Evolutionary conservation across 225 moss, liverwort and hornwort genomes (phyloP), one percentile per base, ranked within the genome.

Genomic region (Sphagnum contortum): DNA sequence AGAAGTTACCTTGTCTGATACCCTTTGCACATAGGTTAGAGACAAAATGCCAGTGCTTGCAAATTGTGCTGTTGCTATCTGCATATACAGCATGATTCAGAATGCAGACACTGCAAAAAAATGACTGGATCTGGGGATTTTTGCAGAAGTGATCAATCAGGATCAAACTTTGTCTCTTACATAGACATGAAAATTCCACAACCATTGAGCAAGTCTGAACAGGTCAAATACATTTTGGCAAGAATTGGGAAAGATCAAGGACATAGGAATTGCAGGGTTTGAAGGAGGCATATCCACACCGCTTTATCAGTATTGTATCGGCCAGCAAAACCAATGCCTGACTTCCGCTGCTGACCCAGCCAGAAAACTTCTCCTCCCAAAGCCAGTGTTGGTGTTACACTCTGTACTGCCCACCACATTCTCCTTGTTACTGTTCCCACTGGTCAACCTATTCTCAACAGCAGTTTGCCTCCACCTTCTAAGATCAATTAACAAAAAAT

Each of bases 281-380:
- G 9, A 5, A 52, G 51, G 52, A 57, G 9, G 11, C 44, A 52
- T 88, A 58, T 29, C 29, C 29, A 29, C 76, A 98, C 98, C 93
- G 91, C 87, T 92, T 91, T 98, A 74, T 98, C 93, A 63, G 93
- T 91, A 66, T 87, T 98, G 79, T 87, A 98, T 65, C 98, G 98
- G 52, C 87, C 93, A 71, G 98, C 98, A 86, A 98, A 93, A 68
- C 98, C 98, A 76, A 93, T 84, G 46, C 98, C 98, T 14, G 98
- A 98, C 82, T 98, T 98, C 49, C 98, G 85, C 70, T 98, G 98
- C 80, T 98, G 98, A 11, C 92, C 98, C 70, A 98, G 74, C 98
- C 98, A 98, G 70, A 98, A 98, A 50, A 90, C 89, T 86, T 98
- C 98, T 73, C 98, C 98, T 82, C 98, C 98, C 65, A 98, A 73